Evolutionary conservation across 2,329 filamentous ascomycete genomes (phyloP).

Genomic region (Pseudocercospora macadamiae): DNA sequence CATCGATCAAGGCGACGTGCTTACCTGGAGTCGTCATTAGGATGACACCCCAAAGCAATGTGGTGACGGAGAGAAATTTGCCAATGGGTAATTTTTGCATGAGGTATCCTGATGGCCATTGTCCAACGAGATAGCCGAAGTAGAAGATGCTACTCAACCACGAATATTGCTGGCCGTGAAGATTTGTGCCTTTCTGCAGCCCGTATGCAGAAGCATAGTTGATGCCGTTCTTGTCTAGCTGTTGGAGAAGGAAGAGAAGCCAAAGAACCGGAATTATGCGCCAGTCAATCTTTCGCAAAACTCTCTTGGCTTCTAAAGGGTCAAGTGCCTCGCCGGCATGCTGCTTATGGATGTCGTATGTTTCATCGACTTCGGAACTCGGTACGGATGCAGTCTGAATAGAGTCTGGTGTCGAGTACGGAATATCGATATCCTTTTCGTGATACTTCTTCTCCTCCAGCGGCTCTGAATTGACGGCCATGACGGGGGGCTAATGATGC

Average conservation of each 20-base stretch:
- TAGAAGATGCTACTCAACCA: constrained; percentile 57
- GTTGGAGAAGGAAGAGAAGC: constrained; percentile 43
- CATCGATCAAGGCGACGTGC: too few relatives aligned
- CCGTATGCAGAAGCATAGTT: constrained; percentile 55
- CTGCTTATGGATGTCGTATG: constrained; percentile 33
- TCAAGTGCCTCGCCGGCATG: constrained; percentile 28
- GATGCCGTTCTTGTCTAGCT: constrained; percentile 45
- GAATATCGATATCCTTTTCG: constrained; percentile 12
- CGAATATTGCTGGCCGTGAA: constrained; percentile 55
- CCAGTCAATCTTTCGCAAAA: constrained; percentile 42
- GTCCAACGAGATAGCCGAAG: constrained; percentile 52
- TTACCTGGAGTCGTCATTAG: constrained; percentile 43
- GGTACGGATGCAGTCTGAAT: constrained; percentile 16
- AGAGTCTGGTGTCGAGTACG: constrained; percentile 13
- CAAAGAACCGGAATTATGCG: constrained; percentile 40
- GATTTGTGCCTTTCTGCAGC: constrained; percentile 50
- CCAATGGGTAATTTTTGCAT: constrained; percentile 52
- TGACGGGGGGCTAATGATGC: not conserved
- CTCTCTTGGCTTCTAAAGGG: constrained; percentile 33
- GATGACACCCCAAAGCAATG: constrained; percentile 46
- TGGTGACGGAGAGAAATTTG: constrained; percentile 49
- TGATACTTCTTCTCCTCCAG: constrained; percentile 2
- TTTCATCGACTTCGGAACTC: constrained; percentile 34
- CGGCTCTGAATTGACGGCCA: not conserved
- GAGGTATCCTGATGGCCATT: constrained; percentile 49